Percentiles rank a stretch among this genome's conserved stretches.
phyloP scores from a whole-genome alignment of 73 alveolate species.

The Symbiodinium natans region DNA sequence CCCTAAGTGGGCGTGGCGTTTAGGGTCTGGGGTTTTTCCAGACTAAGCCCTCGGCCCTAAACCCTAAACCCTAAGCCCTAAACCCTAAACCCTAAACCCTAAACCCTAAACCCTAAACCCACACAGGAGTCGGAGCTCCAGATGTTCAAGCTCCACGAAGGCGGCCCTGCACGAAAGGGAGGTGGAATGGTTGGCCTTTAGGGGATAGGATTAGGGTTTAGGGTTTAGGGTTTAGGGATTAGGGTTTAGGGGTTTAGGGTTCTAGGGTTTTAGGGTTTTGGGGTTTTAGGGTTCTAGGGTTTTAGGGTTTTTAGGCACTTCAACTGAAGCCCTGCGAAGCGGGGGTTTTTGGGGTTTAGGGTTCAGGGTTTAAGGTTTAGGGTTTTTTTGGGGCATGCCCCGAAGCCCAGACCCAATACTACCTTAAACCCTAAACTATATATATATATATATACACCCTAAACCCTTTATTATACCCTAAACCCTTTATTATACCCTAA shows the following conservation, averaged over 20 bases:
- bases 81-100: not conserved
- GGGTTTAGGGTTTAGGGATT: no score
- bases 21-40: not conserved
- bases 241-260: no score
- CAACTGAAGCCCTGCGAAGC: no score
- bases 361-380: no score
- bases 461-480: not conserved
- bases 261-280: not conserved
- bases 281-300: not conserved
- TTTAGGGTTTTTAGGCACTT: not conserved
- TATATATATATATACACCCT: not conserved
- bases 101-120: not conserved
- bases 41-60: no score
- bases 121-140: not conserved
- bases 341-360: no score
- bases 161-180: no score
- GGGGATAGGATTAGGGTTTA: no score
- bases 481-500: not conserved
- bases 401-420: no score
- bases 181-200: no score
- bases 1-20: not conserved
- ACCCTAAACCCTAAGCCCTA: no score
- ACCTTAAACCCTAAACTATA: not conserved
- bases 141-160: not conserved
- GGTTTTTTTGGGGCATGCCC: no score